Evolutionary conservation across 2,329 filamentous ascomycete genomes (phyloP).

Genomic region (Pseudocercospora musae): DNA sequence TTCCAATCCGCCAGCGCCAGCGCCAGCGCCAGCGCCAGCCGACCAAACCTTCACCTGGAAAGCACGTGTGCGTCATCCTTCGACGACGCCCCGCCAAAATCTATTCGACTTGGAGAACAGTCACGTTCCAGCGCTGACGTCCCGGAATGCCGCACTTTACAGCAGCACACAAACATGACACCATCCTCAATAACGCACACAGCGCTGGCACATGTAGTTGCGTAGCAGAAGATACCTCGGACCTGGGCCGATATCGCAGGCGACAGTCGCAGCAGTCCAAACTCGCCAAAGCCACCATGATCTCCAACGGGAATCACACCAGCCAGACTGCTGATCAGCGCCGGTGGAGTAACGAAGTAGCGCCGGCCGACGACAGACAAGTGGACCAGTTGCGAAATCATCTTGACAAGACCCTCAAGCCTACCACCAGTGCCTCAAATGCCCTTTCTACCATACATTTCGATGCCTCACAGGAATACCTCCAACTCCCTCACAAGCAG

Average conservation of each 20-base stretch:
- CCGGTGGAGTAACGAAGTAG: constrained; percentile 20
- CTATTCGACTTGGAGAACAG: background rate
- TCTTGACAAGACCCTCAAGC: constrained; percentile 31
- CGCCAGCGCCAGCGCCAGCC: no score
- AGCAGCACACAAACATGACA: constrained; percentile 2
- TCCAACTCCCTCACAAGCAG: constrained; percentile 9
- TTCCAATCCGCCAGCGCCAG: background rate
- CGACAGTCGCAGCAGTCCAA: constrained; percentile 34
- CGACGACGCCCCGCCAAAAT: background rate
- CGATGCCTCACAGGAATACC: constrained; percentile 5
- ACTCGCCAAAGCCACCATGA: constrained; percentile 32
- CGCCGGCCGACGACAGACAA: constrained; percentile 22
- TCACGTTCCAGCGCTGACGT: background rate
- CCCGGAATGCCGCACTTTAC: constrained; percentile 1
- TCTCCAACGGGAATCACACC: constrained; percentile 19
- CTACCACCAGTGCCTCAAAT: background rate
- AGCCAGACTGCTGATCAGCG: constrained; percentile 17
- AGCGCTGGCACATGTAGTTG: constrained; percentile 31
- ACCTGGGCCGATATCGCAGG: constrained; percentile 31
- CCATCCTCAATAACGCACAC: constrained; percentile 26
- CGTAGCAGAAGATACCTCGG: constrained; percentile 28
- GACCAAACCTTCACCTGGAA: background rate
- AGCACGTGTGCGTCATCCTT: constrained; percentile 1
- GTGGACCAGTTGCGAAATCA: constrained; percentile 32
- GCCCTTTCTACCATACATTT: constrained; percentile 6